phyloP scores from a whole-genome alignment of 805 yeast genomes.

The Candida suzukii region DNA sequence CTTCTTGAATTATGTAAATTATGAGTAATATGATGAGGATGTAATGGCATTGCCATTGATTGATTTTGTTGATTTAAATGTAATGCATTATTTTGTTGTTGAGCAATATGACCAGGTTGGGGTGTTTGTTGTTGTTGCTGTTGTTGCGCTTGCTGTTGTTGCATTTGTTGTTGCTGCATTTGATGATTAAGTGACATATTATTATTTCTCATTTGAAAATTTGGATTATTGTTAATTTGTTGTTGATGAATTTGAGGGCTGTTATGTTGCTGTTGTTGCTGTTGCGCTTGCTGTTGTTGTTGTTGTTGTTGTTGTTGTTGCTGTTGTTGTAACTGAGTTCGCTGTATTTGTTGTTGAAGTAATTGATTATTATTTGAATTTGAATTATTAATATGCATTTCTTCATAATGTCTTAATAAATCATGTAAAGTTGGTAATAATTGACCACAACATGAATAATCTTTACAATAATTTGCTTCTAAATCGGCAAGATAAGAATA shows the following conservation, averaged over 20 bases:
- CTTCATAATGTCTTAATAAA: constrained; percentile 89
- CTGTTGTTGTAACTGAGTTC: neutral
- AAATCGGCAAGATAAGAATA: constrained; percentile 80
- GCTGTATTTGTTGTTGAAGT: neutral
- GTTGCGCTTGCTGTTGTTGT: neutral
- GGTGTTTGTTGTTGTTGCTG: neutral
- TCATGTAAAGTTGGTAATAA: constrained; percentile 90
- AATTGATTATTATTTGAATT: constrained; percentile 14
- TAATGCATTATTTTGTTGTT: neutral
- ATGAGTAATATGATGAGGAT: neutral
- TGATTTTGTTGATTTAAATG: neutral
- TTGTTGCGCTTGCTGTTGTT: neutral
- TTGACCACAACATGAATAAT: constrained; percentile 94
- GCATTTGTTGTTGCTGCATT: neutral
- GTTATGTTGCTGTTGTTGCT: neutral
- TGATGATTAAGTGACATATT: neutral
- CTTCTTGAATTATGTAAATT: constrained; percentile 20
- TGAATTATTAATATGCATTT: constrained; percentile 64
- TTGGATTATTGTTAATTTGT: constrained; percentile 15
- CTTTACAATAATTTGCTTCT: constrained; percentile 95
- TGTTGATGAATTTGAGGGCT: constrained; percentile 1
- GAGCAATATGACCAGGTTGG: neutral
- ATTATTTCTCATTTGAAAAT: too few relatives aligned
- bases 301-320: neutral
- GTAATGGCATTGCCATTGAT: neutral